Evolutionary conservation across 2,329 filamentous ascomycete species (phyloP), one percentile per base, ranked within the genome.

Genomic region (Penicillium sp.): DNA sequence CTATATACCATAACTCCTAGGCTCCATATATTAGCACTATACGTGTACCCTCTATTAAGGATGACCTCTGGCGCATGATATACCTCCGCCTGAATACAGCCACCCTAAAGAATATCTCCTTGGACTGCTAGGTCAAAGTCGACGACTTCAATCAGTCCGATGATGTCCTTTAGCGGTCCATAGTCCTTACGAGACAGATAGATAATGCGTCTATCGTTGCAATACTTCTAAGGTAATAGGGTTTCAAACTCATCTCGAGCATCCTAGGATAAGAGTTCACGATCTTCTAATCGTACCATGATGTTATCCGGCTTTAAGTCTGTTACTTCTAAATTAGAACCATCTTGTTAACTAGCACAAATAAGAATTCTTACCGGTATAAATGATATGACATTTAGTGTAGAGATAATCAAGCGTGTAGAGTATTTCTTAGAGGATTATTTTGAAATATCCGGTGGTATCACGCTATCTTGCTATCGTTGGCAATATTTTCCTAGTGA

Each of bases 271-370:
- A 5, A 55, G 63, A 67, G 24, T 10, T 37, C 14, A 43, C 43
- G 57, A 53, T 72, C 66, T 29, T 69, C 68, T 0, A 74, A 22
- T 43, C 61, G 63, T 42, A 75, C 57, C 57, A 78, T 69, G 26
- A 78, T 74, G 52, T 79, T 78, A 53, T 76, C 73, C 0, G 75
- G 70, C 46, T 78, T 78, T 32, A 78, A 64, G 61, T 78, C 74
- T 69, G 38, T 47, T 45, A 4, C 13, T 29, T 59, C 20, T 45
- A 55, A 44, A 26, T 50, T 53, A 54, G 54, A 35, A 39, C 42
- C 20, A 58, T 43, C 42, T 31, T 48, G 20, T 50, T 37, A 39
- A 35, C 29, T 53, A 55, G 18, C 16, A 29, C 5, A 22, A 55
- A 44, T 20, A 26, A 39, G 31, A 56, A 2, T 45, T 57, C 66